Evolutionary conservation across 495 filamentous ascomycete genomes (phyloP).

Genomic region (Darksidea phi): DNA sequence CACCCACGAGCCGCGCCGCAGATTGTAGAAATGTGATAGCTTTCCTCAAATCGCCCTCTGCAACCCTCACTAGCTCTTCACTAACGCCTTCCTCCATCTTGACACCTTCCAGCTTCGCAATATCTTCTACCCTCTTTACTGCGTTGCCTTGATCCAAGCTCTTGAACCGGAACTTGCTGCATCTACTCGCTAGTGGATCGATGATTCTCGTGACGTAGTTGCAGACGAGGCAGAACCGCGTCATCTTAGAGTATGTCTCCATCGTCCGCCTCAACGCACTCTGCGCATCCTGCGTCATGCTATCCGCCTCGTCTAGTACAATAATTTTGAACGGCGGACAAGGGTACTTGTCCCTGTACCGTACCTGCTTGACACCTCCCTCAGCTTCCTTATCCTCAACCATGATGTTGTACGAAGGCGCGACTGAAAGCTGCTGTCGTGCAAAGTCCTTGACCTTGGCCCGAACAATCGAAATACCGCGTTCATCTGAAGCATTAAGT

Average conservation of each 20-base stretch:
- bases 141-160: conserved; percentile 81
- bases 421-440: conserved; percentile 84
- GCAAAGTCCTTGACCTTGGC: conserved; percentile 99
- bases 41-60: conserved; percentile 90
- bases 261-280: conserved; percentile 88
- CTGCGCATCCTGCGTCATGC: conserved; percentile 98
- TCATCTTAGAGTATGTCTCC: conserved; percentile 97
- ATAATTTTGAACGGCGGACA: conserved; percentile 99
- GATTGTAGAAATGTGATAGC: conserved; percentile 96
- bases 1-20: conserved; percentile 76
- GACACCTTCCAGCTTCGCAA: conserved; percentile 75
- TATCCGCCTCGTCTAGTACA: conserved; percentile 95
- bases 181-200: conserved; percentile 87
- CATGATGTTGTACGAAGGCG: conserved; percentile 47
- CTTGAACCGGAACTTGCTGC: conserved; percentile 98
- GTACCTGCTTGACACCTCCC: conserved; percentile 38
- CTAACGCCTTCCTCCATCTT: conserved; percentile 72
- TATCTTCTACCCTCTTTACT: conserved; percentile 69
- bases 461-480: conserved; percentile 94
- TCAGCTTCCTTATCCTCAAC: conserved; percentile 46
- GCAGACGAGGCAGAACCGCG: conserved; percentile 94
- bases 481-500: conserved; percentile 98
- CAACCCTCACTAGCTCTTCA: conserved; percentile 78
- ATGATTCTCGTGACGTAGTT: conserved; percentile 99
- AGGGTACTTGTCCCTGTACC: conserved; percentile 74